These are phyloP conservation scores for Fusarium bulbicola DNA, from an alignment of 2,329 filamentous ascomycete species.

Conservation along the genomic window DNA sequence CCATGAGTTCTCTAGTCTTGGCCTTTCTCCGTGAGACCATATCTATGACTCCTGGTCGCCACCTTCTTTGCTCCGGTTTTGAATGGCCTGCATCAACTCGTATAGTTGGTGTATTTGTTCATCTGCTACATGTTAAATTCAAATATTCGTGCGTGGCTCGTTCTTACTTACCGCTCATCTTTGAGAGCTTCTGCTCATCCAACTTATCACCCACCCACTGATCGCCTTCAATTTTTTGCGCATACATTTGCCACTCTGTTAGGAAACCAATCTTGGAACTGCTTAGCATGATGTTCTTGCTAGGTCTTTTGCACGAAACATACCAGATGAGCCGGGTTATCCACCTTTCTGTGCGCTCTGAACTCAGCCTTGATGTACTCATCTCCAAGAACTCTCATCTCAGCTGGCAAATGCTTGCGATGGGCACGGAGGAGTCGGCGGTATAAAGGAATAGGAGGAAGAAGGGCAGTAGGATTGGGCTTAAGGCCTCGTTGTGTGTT, in stretches of 20 bases:
- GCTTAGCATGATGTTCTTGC: conserved; percentile 12
- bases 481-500: conserved; percentile 45
- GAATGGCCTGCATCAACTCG: conserved; percentile 88
- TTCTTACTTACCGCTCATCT: conserved; percentile 82
- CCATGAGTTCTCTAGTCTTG: background rate
- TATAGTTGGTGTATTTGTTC: conserved; percentile 94
- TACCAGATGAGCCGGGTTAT: conserved; percentile 93
- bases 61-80: conserved; percentile 47
- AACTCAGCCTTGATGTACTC: conserved; percentile 96
- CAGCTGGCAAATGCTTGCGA: conserved; percentile 76
- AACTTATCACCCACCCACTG: conserved; percentile 85
- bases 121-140: conserved; percentile 61
- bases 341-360: conserved; percentile 80
- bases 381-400: conserved; percentile 86
- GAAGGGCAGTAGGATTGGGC: conserved; percentile 68
- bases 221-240: conserved; percentile 89
- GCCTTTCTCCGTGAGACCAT: conserved; percentile 11
- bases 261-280: conserved; percentile 84
- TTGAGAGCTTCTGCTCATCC: conserved; percentile 84
- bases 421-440: conserved; percentile 87
- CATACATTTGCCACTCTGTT: conserved; percentile 95
- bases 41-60: conserved; percentile 41
- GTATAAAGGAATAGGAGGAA: conserved; percentile 91
- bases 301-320: conserved; percentile 40
- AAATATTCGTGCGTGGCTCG: background rate